Evolutionary conservation across 495 filamentous ascomycete genomes (phyloP), one percentile per base, ranked within the genome.

Genomic region (Neurospora sp.): DNA sequence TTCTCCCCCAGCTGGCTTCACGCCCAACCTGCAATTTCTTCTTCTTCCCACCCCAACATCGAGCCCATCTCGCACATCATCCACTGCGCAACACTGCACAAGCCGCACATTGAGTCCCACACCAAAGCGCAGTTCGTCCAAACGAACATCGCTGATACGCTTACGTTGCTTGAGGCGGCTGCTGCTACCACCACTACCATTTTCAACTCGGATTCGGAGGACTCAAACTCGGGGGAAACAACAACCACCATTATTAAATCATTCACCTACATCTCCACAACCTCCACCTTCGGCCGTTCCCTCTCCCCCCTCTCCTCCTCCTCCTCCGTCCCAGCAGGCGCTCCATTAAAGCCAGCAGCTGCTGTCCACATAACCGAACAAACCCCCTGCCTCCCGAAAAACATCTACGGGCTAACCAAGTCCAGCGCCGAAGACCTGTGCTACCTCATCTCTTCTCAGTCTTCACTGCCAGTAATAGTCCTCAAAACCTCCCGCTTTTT

Each of bases 401-500:
- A 81, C 68, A 77, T 81, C 47, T 81, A 81, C 71, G 79, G 79
- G 69, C 69, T 72, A 10, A 79, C 78, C 40, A 81, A 81, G 69
- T 40, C 61, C 18, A 74, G 74, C 1, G 79, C 79, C 10, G 79
- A 81, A 65, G 78, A 80, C 22, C 6, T 80, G 3, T 81, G 79
- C 70, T 38, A 39, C 20, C 65, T 80, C 4, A 69, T 75, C n/a
- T 44, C 73, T 41, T 61, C 41, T 18, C 44, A 78, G 47, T 39
- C 65, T 1, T 35, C 42, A 0, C 18, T 78, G 4, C 76, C 75
- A 0, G n/a, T 74, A 3, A 16, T 78, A 1, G 72, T 80, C 12
- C 72, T 81, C 37, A 71, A 78, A 27, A 79, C 76, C 45, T 76
- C 74, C 16, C 74, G 79, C 69, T 81, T 81, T 68, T 81, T 81